Conservation (phyloP, 805 yeast genomes). For the Wickerhamomyces ciferrii region DNA sequence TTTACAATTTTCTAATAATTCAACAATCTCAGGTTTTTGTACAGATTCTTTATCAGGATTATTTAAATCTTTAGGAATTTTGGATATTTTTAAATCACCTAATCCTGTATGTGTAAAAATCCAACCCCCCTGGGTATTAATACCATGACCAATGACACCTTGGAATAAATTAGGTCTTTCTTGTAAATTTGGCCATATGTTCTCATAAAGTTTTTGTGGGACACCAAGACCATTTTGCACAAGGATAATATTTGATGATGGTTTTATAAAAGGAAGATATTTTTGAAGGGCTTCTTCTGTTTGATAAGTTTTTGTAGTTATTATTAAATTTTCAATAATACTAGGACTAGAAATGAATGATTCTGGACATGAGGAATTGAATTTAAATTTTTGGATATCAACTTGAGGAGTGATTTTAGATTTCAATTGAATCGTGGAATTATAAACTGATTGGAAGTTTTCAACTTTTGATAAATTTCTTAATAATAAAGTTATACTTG, state of each 20-base stretch:
- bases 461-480: conserved; percentile 13
- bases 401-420: conserved; percentile 16
- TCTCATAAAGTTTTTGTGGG: conserved; percentile 45
- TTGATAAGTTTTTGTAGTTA: conserved; percentile 79
- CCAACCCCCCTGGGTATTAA: conserved; percentile 26
- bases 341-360: conserved; percentile 12
- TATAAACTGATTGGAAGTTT: conserved; percentile 11
- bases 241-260: conserved; percentile 56
- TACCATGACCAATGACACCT: conserved; percentile 85
- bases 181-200: conserved; percentile 46
- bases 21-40: conserved; percentile 16
- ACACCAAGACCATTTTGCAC: conserved; percentile 93
- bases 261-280: conserved; percentile 40
- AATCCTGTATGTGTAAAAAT: conserved; percentile 61
- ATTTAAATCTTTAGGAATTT: conserved; percentile 37
- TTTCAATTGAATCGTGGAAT: conserved; percentile 12
- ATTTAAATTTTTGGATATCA: neutral
- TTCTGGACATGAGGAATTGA: conserved; percentile 9
- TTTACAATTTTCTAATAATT: conserved; percentile 21
- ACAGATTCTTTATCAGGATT: conserved; percentile 8
- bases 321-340: conserved; percentile 51
- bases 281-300: conserved; percentile 60
- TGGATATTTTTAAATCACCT: conserved; percentile 58
- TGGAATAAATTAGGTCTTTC: conserved; percentile 58
- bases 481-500: conserved; percentile 15